Conservation (phyloP, 2,329 filamentous ascomycete genomes). For the Xylaria sp. region DNA sequence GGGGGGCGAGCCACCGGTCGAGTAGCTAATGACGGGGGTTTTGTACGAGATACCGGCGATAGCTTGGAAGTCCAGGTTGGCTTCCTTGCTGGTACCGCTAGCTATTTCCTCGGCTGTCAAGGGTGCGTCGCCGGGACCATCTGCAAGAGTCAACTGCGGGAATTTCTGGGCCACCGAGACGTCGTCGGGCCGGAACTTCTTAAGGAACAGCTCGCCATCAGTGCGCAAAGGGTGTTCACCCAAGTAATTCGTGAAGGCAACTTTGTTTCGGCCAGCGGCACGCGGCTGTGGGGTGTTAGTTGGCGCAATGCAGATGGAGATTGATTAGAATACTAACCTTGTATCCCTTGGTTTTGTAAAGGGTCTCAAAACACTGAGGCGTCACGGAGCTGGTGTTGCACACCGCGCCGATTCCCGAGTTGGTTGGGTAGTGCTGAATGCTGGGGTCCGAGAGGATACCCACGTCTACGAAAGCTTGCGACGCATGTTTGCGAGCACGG, state of each 20-base stretch:
- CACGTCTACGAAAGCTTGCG: conserved; percentile 40
- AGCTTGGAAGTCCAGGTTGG: conserved; percentile 41
- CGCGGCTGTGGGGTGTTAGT: conserved; percentile 39
- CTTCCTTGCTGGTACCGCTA: conserved; percentile 35
- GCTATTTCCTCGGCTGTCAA: conserved; percentile 36
- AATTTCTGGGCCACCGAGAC: conserved; percentile 42
- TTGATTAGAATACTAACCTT: conserved; percentile 27
- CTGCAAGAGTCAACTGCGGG: conserved; percentile 43
- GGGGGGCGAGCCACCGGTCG: conserved; percentile 43
- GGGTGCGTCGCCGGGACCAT: conserved; percentile 40
- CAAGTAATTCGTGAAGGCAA: conserved; percentile 55
- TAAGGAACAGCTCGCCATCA: conserved; percentile 45
- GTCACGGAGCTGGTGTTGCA: conserved; percentile 60
- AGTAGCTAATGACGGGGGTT: conserved; percentile 41
- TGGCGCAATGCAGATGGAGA: neutral
- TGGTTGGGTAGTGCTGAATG: conserved; percentile 38
- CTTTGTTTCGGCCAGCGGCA: conserved; percentile 46
- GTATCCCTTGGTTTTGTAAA: conserved; percentile 62
- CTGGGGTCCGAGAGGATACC: conserved; percentile 38
- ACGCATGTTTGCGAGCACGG: conserved; percentile 43
- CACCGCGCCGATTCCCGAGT: conserved; percentile 37
- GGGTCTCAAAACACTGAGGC: conserved; percentile 57
- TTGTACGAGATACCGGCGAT: conserved; percentile 41
- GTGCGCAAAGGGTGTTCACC: conserved; percentile 55
- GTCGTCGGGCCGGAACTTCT: conserved; percentile 46